phyloP scores from a whole-genome alignment of 2,329 filamentous ascomycete species.

The Fusarium cicatricum region DNA sequence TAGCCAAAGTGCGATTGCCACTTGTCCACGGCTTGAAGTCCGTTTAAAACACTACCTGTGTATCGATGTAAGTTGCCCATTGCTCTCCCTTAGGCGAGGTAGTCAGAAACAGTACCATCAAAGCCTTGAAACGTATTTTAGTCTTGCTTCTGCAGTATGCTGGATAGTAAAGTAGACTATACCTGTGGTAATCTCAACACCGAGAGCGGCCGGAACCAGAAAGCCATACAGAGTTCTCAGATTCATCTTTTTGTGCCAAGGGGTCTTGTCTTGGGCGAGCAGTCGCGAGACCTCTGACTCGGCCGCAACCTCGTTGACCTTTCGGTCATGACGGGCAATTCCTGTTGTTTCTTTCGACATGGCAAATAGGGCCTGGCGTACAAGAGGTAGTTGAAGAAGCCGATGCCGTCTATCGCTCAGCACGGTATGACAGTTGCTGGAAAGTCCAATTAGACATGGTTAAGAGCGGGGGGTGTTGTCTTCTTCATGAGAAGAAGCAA shows the following conservation, averaged over 20 bases:
- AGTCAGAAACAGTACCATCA: too few species aligned
- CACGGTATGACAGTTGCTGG: too few species aligned
- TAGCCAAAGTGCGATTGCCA: constrained; percentile 28
- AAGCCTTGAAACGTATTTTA: not conserved
- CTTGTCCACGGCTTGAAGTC: constrained; percentile 19
- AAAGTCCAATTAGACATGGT: too few species aligned
- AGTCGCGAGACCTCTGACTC: constrained; percentile 1
- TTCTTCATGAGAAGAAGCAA: too few species aligned
- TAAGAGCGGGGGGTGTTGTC: too few species aligned
- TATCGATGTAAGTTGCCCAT: too few species aligned
- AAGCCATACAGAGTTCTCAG: not conserved
- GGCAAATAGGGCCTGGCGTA: too few species aligned
- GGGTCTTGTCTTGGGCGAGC: constrained; percentile 1
- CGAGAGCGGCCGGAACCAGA: not conserved
- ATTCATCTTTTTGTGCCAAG: constrained; percentile 7
- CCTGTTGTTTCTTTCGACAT: constrained; percentile 7
- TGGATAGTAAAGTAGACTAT: not conserved
- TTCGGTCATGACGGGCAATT: constrained; percentile 1
- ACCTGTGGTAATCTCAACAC: constrained; percentile 8
- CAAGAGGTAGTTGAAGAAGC: too few species aligned
- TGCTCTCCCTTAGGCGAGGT: too few species aligned
- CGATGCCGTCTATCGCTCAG: too few species aligned
- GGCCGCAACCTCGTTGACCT: constrained; percentile 1
- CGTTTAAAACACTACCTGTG: constrained; percentile 17
- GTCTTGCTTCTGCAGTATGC: not conserved